Evolutionary conservation across 2,329 filamentous ascomycete genomes (phyloP).

Genomic region (Pezicula radicicola): DNA sequence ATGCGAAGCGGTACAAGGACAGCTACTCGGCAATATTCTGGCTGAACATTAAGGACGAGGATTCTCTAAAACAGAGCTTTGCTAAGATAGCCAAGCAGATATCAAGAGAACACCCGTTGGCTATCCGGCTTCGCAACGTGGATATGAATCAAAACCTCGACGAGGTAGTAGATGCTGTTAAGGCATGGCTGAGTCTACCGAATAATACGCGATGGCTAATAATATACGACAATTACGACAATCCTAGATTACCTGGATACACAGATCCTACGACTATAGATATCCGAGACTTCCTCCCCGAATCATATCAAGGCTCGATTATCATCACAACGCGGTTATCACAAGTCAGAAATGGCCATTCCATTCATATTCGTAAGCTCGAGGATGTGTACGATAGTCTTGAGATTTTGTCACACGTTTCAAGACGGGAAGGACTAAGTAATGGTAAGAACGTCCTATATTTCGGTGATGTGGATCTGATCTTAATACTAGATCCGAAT

Average conservation of each 20-base stretch:
- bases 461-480: background rate
- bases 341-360: constrained; percentile 7
- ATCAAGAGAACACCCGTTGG: constrained; percentile 4
- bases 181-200: constrained; percentile 4
- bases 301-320: constrained; percentile 10
- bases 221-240: constrained; percentile 33
- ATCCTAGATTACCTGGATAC: background rate
- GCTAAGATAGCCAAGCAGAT: constrained; percentile 4
- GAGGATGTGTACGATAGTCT: constrained; percentile 4
- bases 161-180: constrained; percentile 5
- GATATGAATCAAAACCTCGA: constrained; percentile 3
- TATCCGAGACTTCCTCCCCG: constrained; percentile 5
- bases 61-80: constrained; percentile 34
- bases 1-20: constrained; percentile 26
- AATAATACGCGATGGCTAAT: constrained; percentile 31
- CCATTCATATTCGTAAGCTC: constrained; percentile 3
- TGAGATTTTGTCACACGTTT: constrained; percentile 5
- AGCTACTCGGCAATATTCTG: constrained; percentile 39
- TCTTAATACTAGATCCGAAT: constrained; percentile 3
- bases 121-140: constrained; percentile 1
- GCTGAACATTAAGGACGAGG: constrained; percentile 37
- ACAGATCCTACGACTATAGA: constrained; percentile 8
- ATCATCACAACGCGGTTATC: constrained; percentile 16
- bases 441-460: constrained; percentile 5
- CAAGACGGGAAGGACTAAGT: constrained; percentile 5